Conservation (phyloP, 2,329 filamentous ascomycete species). For the Diaporthe sp. region DNA sequence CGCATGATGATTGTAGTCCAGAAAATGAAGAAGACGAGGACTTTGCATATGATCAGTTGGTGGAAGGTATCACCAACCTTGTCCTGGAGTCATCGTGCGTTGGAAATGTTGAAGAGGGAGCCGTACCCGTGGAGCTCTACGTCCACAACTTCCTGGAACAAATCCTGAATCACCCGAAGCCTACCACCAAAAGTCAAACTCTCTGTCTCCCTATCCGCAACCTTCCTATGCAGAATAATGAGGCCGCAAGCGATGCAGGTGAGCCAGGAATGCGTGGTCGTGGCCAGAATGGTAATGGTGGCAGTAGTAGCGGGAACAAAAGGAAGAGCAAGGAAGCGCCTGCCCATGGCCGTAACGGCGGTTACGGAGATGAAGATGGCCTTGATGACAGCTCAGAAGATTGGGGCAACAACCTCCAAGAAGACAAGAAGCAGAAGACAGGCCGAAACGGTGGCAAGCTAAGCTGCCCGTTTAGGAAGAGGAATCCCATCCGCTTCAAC, state of each 20-base stretch:
- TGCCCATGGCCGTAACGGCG: no score
- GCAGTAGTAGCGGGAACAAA: background rate
- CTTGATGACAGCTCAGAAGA: background rate
- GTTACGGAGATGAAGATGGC: background rate
- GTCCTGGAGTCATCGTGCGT: background rate
- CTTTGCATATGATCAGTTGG: background rate
- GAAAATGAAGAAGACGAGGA: background rate
- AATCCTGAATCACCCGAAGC: background rate
- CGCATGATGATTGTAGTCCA: background rate
- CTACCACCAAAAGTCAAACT: accelerated
- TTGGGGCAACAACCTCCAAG: background rate
- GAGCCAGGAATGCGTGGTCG: accelerated
- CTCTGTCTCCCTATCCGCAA: background rate
- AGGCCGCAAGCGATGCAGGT: background rate
- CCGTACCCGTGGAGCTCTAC: background rate
- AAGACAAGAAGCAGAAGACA: background rate
- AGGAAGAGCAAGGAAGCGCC: background rate
- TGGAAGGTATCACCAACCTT: background rate
- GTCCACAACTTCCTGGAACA: constrained; percentile 12
- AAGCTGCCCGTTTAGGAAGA: constrained; percentile 27
- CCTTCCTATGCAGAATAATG: background rate
- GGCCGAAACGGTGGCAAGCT: background rate
- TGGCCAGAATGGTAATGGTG: background rate
- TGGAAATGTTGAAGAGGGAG: background rate
- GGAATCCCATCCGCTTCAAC: constrained; percentile 26